Evolutionary conservation across 75 land plant species (phyloP).

Genomic region (Selaginella moellendorffii): DNA sequence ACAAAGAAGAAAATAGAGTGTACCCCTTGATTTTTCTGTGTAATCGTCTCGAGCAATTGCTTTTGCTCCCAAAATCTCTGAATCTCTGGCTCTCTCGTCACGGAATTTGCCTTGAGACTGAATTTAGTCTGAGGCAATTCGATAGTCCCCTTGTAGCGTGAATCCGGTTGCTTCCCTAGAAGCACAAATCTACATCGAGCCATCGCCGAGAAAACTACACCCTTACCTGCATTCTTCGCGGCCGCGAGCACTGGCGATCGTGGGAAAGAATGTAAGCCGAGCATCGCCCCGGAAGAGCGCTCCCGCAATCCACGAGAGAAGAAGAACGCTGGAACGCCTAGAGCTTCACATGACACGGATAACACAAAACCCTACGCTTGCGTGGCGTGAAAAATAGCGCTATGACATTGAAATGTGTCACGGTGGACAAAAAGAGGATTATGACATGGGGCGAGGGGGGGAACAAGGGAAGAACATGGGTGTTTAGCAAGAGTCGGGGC

Average conservation of each 20-base stretch:
- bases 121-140: constrained; percentile 85
- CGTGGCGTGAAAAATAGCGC: too few species aligned
- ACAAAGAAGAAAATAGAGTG: constrained; percentile 2
- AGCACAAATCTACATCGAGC: too few species aligned
- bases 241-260: not conserved
- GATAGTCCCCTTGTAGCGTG: constrained; percentile 63
- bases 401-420: too few species aligned
- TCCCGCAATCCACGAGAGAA: too few species aligned
- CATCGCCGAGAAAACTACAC: not conserved
- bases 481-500: not conserved
- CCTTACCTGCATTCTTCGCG: not conserved
- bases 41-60: constrained; percentile 51
- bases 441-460: too few species aligned
- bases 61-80: constrained; percentile 90
- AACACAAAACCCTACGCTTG: constrained; percentile 1
- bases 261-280: not conserved
- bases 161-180: not conserved
- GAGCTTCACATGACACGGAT: not conserved
- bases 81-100: constrained; percentile 81
- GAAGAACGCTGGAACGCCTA: not conserved
- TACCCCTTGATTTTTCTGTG: constrained; percentile 66
- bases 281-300: not conserved
- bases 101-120: constrained; percentile 85
- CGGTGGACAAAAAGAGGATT: too few species aligned
- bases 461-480: too few species aligned